phyloP scores from a whole-genome alignment of 2,329 filamentous ascomycete genomes.

The Cadophora luteo-olivacea region DNA sequence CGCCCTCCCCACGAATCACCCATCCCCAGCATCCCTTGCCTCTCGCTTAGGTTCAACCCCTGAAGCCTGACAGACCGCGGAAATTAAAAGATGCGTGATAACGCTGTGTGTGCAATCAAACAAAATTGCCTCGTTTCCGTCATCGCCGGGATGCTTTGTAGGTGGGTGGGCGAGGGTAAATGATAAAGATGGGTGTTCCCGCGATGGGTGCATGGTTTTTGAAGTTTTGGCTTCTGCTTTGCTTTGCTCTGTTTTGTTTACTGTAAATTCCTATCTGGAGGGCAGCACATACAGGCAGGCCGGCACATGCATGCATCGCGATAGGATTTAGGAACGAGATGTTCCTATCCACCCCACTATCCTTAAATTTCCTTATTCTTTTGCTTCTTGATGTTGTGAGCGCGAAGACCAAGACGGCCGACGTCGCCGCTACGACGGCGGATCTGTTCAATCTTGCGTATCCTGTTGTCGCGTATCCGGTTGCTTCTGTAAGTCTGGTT shows the following conservation, averaged over 20 bases:
- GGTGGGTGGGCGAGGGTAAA: neutral
- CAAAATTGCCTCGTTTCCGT: conserved; percentile 10
- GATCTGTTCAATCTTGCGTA: conserved; percentile 11
- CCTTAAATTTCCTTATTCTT: conserved; percentile 8
- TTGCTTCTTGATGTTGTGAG: neutral
- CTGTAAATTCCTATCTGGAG: neutral
- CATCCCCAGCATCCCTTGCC: neutral
- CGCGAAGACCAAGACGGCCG: neutral
- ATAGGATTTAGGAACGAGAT: conserved; percentile 7
- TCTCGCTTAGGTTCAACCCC: neutral
- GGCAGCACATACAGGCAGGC: neutral
- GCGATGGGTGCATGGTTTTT: neutral
- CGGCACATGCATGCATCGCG: neutral
- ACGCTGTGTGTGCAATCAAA: neutral
- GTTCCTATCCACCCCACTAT: conserved; percentile 6
- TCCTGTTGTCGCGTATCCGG: conserved; percentile 4
- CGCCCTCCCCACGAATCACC: neutral
- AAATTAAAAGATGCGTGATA: neutral
- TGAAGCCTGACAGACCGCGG: neutral
- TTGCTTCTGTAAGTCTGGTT: conserved; percentile 4
- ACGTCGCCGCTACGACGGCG: neutral
- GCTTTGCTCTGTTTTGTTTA: neutral
- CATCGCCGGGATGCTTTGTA: neutral
- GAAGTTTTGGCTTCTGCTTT: neutral
- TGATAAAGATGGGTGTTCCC: conserved; percentile 1